Evolutionary conservation across 2,329 filamentous ascomycete genomes (phyloP).

Genomic region (Cladobotryum mycophilum): DNA sequence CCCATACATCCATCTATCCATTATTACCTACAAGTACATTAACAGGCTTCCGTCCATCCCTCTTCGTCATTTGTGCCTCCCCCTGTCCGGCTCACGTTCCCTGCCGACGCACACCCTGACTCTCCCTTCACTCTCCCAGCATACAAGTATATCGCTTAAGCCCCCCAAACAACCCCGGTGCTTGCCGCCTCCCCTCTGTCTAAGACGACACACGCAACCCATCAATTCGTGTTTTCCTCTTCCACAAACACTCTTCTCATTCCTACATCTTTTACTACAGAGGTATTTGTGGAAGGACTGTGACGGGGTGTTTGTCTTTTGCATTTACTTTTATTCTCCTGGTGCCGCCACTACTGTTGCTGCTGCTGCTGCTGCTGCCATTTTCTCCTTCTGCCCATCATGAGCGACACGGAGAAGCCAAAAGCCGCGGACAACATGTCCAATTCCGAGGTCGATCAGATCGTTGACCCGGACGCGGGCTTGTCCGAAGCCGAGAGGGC

Average conservation of each 20-base stretch:
- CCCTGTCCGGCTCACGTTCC: not conserved
- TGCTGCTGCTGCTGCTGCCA: not conserved
- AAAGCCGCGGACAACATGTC: constrained; percentile 22
- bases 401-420: constrained; percentile 30
- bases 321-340: too few relatives aligned
- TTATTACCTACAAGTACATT: too few relatives aligned
- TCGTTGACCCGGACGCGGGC: constrained; percentile 49
- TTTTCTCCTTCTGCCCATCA: constrained; percentile 14
- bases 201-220: constrained; percentile 4
- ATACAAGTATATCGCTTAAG: constrained; percentile 4
- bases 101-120: not conserved
- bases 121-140: not conserved
- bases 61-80: not conserved
- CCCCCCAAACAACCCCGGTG: constrained; percentile 1
- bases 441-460: constrained; percentile 22
- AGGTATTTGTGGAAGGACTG: too few relatives aligned
- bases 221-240: constrained; percentile 3
- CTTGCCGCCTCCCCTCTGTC: constrained; percentile 10
- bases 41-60: too few relatives aligned
- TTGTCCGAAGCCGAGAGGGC: constrained; percentile 57
- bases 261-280: too few relatives aligned
- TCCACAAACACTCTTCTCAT: not conserved
- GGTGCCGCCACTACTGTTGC: too few relatives aligned
- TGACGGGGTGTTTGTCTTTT: too few relatives aligned
- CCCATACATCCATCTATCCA: too few relatives aligned